A percentile compares a stretch with the other conserved stretches of the same genome.
Conservation (phyloP, 176 grass and related monocot genomes). For the Aegilops umbellulata region DNA sequence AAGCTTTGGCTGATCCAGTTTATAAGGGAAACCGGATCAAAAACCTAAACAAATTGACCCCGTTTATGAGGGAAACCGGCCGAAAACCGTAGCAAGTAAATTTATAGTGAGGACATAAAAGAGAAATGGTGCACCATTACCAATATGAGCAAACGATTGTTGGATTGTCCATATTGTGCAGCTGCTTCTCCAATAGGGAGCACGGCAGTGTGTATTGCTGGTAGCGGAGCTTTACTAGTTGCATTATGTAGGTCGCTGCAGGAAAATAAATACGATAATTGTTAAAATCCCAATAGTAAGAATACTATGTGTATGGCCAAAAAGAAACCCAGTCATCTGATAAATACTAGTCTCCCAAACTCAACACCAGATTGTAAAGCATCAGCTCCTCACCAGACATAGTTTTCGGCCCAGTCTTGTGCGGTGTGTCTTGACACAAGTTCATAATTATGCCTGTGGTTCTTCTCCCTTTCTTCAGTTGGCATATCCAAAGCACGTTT, state of each 20-base stretch:
- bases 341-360: not conserved
- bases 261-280: constrained; percentile 12
- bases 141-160: constrained; percentile 82
- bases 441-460: constrained; percentile 90
- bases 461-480: constrained; percentile 65
- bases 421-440: constrained; percentile 77
- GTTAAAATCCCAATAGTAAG: not conserved
- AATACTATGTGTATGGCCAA: not conserved
- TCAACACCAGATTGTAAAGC: not conserved
- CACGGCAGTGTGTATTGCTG: constrained; percentile 63
- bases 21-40: too few relatives aligned
- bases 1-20: too few relatives aligned
- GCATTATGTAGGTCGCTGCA: constrained; percentile 81
- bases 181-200: constrained; percentile 52
- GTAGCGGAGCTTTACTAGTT: constrained; percentile 66
- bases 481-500: constrained; percentile 52
- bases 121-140: constrained; percentile 28
- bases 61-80: too few relatives aligned
- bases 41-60: too few relatives aligned
- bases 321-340: not conserved
- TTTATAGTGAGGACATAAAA: not conserved
- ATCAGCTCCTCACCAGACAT: constrained; percentile 54
- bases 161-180: constrained; percentile 49
- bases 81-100: not conserved
- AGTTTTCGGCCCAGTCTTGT: constrained; percentile 95